Conservation (phyloP, 371 early-diverging fungal genomes). For the Mortierella polycephala region DNA sequence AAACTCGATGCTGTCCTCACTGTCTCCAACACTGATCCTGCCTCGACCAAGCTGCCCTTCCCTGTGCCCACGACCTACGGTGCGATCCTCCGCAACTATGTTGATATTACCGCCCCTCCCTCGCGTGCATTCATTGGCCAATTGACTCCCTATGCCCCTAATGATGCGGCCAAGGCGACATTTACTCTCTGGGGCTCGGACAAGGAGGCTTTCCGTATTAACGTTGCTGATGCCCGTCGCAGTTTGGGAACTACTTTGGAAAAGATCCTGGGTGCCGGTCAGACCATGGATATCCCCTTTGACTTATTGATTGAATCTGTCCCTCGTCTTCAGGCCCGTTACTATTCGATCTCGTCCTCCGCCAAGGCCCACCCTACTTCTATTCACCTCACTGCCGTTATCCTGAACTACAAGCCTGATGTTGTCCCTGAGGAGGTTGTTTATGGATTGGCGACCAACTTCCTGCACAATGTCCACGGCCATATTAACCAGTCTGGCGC, state of each 20-base stretch:
- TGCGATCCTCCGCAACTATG: constrained; percentile 88
- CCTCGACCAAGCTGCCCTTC: constrained; percentile 84
- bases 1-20: constrained; percentile 73
- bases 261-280: constrained; percentile 55
- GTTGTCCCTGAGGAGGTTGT: constrained; percentile 62
- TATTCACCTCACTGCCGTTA: constrained; percentile 88
- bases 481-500: constrained; percentile 41
- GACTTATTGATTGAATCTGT: constrained; percentile 83
- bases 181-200: constrained; percentile 73
- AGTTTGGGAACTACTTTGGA: constrained; percentile 77
- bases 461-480: constrained; percentile 64
- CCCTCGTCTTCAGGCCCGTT: constrained; percentile 87
- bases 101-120: constrained; percentile 84
- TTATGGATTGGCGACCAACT: constrained; percentile 85
- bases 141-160: constrained; percentile 68
- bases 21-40: constrained; percentile 73
- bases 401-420: constrained; percentile 80
- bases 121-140: constrained; percentile 72
- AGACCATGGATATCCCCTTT: constrained; percentile 66
- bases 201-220: constrained; percentile 73
- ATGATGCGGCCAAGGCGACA: constrained; percentile 61
- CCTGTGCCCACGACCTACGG: constrained; percentile 89
- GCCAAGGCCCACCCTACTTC: constrained; percentile 73
- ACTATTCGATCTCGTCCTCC: constrained; percentile 95
- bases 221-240: constrained; percentile 70